These are phyloP conservation scores for Breviolum minutum DNA, from an alignment of 73 alveolate species.

Conservation along the genomic window DNA sequence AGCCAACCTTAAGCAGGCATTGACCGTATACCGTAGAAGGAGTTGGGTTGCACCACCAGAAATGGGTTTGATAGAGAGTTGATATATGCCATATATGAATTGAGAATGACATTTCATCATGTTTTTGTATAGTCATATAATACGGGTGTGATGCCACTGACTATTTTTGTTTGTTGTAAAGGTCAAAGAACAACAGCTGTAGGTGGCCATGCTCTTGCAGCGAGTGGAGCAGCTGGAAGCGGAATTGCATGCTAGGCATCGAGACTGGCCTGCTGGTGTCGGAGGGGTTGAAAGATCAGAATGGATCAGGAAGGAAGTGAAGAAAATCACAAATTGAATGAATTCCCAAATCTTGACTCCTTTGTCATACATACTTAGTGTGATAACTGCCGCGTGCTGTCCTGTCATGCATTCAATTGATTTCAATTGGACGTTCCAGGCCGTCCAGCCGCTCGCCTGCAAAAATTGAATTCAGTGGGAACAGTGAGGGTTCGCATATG, in stretches of 20 bases:
- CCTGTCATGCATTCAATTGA: too few relatives aligned
- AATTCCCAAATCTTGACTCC: too few relatives aligned
- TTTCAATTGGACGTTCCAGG: not conserved
- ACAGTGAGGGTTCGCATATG: not conserved
- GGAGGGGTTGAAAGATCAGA: too few relatives aligned
- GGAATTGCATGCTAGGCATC: conserved; percentile 66
- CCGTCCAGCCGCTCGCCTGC: conserved; percentile 9
- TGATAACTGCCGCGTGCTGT: too few relatives aligned
- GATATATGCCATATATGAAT: not conserved
- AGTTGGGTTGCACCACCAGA: not conserved
- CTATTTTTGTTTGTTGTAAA: too few relatives aligned
- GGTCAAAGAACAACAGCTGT: not conserved
- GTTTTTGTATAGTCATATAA: too few relatives aligned
- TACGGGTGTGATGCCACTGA: too few relatives aligned
- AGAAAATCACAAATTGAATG: too few relatives aligned
- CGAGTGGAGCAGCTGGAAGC: conserved; percentile 94
- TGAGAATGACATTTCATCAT: too few relatives aligned
- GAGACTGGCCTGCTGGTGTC: not conserved
- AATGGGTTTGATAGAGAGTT: not conserved
- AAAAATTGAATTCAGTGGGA: not conserved
- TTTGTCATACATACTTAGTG: too few relatives aligned
- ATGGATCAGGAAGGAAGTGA: too few relatives aligned
- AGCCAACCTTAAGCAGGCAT: conserved; percentile 4
- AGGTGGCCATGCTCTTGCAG: conserved; percentile 78
- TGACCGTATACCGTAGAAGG: not conserved